Base-by-base conservation (phyloP, 768 basidiomycete species). In the Inosperma sp. region DNA sequence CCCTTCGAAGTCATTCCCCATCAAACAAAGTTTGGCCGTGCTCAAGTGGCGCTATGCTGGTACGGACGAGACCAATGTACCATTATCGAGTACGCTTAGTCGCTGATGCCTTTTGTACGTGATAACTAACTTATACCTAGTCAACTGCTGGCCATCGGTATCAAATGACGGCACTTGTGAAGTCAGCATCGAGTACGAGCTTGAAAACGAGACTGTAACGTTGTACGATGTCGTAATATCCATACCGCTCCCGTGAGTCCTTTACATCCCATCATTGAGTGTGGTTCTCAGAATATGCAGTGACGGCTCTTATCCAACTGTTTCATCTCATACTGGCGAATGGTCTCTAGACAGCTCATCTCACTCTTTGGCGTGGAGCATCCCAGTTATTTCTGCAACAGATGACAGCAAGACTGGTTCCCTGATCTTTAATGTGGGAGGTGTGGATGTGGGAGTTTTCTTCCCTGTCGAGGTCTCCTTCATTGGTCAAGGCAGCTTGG, bases 61-160 rank as follows among this genome's bases (percentile, higher is more conserved):
- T 21, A 91, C 84, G 56, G 95, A 97, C 65, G 95, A 98, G 73
- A 87, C 82, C 56, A 80, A 87, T 55, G 86, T 96, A 4, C 96
- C 95, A 3, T 68, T 99, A 55, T 88, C 89, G 17, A 90, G 94
- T 96, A 67, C 69, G 44, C 31, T 29, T 29, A 47, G 13, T 9
- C 10, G 25, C 14, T 25, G 19, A 16, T 48, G 29, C 17, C 14
- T 39, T 34, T n/a, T 42, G 34, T 39, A 26, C 12, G 21, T 3
- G 16, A 35, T n/a, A 17, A 10, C n/a, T 22, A 23, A n/a, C 27
- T 8, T 25, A 50, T 16, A 56, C 2, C 36, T 29, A 93, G 94
- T 99, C 66, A 99, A 92, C 64, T 94, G 92, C 69, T 98, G 94
- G 94, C 96, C 94, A 10, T 85, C 92, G 10, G 87, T 90, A 5